phyloP scores from a whole-genome alignment of 768 basidiomycete genomes.

The Collybiopsis luxurians region DNA sequence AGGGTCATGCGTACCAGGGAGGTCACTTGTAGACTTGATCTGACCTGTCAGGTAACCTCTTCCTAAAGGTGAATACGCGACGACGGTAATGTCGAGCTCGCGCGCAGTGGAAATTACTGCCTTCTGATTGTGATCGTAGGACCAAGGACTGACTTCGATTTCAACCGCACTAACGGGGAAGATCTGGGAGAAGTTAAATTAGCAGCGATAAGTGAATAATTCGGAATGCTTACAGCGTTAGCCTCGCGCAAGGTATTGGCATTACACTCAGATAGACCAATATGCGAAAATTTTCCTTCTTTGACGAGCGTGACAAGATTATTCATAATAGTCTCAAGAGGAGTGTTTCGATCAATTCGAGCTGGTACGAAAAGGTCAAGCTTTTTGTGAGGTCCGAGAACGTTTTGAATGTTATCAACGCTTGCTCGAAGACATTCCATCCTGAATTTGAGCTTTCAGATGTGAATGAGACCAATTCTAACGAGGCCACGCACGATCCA shows the following conservation, averaged over 20 bases:
- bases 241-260: slow-evolving; percentile 41
- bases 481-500: slow-evolving; percentile 28
- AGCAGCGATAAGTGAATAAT: slow-evolving; percentile 26
- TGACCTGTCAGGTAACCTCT: slow-evolving; percentile 37
- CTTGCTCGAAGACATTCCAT: slow-evolving; percentile 39
- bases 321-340: slow-evolving; percentile 42
- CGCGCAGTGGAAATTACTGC: slow-evolving; percentile 25
- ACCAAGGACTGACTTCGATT: slow-evolving; percentile 32
- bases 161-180: slow-evolving; percentile 32
- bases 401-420: slow-evolving; percentile 38
- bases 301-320: slow-evolving; percentile 40
- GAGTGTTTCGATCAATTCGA: slow-evolving; percentile 36
- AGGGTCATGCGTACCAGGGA: slow-evolving; percentile 28
- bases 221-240: slow-evolving; percentile 21
- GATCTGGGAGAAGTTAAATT: slow-evolving; percentile 25
- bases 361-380: slow-evolving; percentile 57
- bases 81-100: slow-evolving; percentile 33
- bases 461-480: not conserved
- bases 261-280: slow-evolving; percentile 32
- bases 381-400: slow-evolving; percentile 45
- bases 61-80: slow-evolving; percentile 39
- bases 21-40: slow-evolving; percentile 36
- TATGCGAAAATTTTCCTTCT: slow-evolving; percentile 30
- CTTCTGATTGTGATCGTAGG: slow-evolving; percentile 26
- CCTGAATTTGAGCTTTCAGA: slow-evolving; percentile 17